phyloP scores from a whole-genome alignment of 2,329 filamentous ascomycete species.

The Hortaea werneckii region DNA sequence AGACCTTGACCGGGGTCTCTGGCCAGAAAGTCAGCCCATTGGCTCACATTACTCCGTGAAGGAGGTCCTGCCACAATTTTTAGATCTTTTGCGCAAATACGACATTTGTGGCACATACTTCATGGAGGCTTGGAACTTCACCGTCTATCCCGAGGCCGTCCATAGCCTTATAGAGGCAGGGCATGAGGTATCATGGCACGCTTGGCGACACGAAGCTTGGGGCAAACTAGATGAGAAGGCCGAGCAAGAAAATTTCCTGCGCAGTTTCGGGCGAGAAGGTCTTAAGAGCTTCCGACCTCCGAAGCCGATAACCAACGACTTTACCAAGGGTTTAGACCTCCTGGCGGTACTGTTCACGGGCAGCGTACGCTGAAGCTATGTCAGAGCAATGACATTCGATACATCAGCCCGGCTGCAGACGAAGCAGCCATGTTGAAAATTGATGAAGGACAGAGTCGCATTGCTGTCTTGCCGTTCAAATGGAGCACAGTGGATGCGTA shows the following conservation, averaged over 20 bases:
- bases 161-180: slow-evolving; percentile 14
- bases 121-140: slow-evolving; percentile 24
- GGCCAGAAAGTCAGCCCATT: slow-evolving; percentile 16
- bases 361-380: slow-evolving; percentile 21
- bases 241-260: slow-evolving; percentile 18
- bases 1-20: slow-evolving; percentile 21
- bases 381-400: slow-evolving; percentile 19
- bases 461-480: slow-evolving; percentile 19
- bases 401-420: slow-evolving; percentile 25
- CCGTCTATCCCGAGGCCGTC: slow-evolving; percentile 16
- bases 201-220: slow-evolving; percentile 27
- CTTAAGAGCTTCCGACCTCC: slow-evolving; percentile 7
- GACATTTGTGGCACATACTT: slow-evolving; percentile 23
- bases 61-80: slow-evolving; percentile 19
- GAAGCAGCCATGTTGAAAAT: slow-evolving; percentile 14
- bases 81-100: slow-evolving; percentile 18
- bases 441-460: slow-evolving; percentile 7
- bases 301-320: neutral
- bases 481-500: slow-evolving; percentile 25
- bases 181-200: slow-evolving; percentile 26
- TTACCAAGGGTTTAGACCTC: slow-evolving; percentile 24
- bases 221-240: slow-evolving; percentile 15
- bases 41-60: slow-evolving; percentile 23
- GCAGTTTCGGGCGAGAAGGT: slow-evolving; percentile 18
- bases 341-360: slow-evolving; percentile 22